Percentiles rank a stretch among this genome's conserved stretches.
These are phyloP conservation scores for Mucor piriformis DNA, from an alignment of 371 early-diverging fungal species.

Conservation along the genomic window DNA sequence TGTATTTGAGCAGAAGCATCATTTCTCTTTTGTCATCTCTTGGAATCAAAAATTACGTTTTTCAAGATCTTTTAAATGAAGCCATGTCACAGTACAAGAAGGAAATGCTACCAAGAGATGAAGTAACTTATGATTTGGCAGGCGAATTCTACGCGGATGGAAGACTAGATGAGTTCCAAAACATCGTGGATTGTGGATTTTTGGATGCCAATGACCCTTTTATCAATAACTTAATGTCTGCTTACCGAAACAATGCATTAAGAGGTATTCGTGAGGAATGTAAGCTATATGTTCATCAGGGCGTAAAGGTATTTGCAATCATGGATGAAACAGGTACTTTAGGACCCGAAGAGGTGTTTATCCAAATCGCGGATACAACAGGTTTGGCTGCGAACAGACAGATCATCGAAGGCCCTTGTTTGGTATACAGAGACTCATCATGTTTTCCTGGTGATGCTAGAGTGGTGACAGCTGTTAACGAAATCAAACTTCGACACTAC, in stretches of 20 bases:
- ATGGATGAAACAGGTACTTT: slow-evolving; percentile 75
- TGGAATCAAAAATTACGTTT: slow-evolving; percentile 53
- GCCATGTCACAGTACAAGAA: not conserved
- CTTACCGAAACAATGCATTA: slow-evolving; percentile 51
- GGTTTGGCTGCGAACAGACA: slow-evolving; percentile 9
- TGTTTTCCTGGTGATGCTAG: slow-evolving; percentile 82
- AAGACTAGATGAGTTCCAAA: slow-evolving; percentile 27
- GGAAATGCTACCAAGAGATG: not conserved
- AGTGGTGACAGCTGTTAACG: slow-evolving; percentile 64
- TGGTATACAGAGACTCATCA: slow-evolving; percentile 68
- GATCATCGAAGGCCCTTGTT: slow-evolving; percentile 48
- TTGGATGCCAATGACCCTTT: slow-evolving; percentile 53
- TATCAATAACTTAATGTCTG: slow-evolving; percentile 49
- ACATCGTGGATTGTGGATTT: slow-evolving; percentile 55
- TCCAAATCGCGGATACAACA: slow-evolving; percentile 32
- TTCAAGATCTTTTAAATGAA: slow-evolving; percentile 46
- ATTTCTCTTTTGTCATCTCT: slow-evolving; percentile 63
- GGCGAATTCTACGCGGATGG: slow-evolving; percentile 49
- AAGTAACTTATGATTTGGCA: not conserved
- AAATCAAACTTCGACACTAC: slow-evolving; percentile 57
- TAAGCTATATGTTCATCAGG: slow-evolving; percentile 60
- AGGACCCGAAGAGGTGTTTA: slow-evolving; percentile 66
- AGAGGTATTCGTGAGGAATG: slow-evolving; percentile 61
- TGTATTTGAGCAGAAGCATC: slow-evolving; percentile 65
- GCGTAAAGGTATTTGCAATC: slow-evolving; percentile 68